phyloP scores from a whole-genome alignment of 2,329 filamentous ascomycete genomes.

The Stachybotrys elegans region DNA sequence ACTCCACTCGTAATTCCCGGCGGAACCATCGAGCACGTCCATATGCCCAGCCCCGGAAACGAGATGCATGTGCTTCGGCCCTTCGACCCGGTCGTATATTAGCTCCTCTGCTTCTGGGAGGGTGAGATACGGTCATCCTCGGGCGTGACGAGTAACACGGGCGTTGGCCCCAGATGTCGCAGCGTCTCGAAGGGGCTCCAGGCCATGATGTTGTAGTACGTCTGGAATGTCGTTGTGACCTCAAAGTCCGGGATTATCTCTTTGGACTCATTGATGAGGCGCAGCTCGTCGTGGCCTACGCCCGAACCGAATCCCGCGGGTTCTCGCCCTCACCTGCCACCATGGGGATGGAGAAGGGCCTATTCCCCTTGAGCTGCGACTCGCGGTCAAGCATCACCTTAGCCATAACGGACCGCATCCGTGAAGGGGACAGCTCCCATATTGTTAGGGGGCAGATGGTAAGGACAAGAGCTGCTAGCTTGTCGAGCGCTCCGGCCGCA shows the following conservation, averaged over 20 bases:
- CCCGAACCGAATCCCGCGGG: slow-evolving; percentile 23
- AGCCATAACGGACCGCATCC: slow-evolving; percentile 16
- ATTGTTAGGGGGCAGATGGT: slow-evolving; percentile 15
- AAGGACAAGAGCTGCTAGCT: slow-evolving; percentile 16
- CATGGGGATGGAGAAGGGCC: slow-evolving; percentile 28
- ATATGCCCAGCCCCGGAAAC: not conserved
- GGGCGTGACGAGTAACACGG: slow-evolving; percentile 20
- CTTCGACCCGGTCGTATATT: slow-evolving; percentile 1
- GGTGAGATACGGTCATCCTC: slow-evolving; percentile 21
- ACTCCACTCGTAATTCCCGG: too few species aligned
- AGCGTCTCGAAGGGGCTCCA: slow-evolving; percentile 14
- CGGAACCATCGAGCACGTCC: not conserved
- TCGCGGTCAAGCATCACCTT: slow-evolving; percentile 30
- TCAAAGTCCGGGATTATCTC: slow-evolving; percentile 15
- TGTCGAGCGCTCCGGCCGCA: slow-evolving; percentile 21
- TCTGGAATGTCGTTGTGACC: slow-evolving; percentile 19
- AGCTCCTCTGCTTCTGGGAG: slow-evolving; percentile 20
- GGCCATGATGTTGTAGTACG: slow-evolving; percentile 18
- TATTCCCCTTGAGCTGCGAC: slow-evolving; percentile 31
- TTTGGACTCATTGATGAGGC: slow-evolving; percentile 12
- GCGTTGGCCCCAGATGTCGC: slow-evolving; percentile 12
- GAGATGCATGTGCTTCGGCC: not conserved
- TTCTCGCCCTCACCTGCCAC: slow-evolving; percentile 30
- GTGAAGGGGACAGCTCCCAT: not conserved
- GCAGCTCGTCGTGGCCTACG: slow-evolving; percentile 12